Percentiles rank a stretch among this genome's conserved stretches.
These are phyloP conservation scores for Candida ascalaphidarum DNA, from an alignment of 805 yeast genomes.

Conservation along the genomic window DNA sequence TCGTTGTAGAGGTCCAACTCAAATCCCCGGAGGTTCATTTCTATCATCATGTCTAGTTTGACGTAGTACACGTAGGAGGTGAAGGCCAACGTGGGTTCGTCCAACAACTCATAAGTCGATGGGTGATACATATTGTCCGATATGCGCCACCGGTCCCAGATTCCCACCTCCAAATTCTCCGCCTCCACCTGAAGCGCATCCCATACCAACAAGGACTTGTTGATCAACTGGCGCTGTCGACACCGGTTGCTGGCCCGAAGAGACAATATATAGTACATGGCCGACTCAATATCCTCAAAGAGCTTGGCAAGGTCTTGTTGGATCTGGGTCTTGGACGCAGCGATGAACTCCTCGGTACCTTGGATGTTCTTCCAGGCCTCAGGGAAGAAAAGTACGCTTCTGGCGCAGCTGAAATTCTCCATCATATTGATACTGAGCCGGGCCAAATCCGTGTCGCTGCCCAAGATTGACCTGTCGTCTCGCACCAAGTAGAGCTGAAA, in stretches of 20 bases:
- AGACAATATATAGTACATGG: constrained; percentile 23
- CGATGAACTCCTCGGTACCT: neutral
- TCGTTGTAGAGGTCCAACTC: constrained; percentile 65
- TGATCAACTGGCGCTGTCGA: constrained; percentile 69
- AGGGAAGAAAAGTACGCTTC: constrained; percentile 18
- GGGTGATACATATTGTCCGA: constrained; percentile 23
- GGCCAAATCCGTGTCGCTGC: constrained; percentile 29
- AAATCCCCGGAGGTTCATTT: constrained; percentile 64
- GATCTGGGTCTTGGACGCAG: constrained; percentile 12
- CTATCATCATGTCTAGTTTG: constrained; percentile 65
- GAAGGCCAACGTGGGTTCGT: constrained; percentile 49
- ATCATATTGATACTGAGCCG: constrained; percentile 26
- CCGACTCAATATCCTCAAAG: constrained; percentile 35
- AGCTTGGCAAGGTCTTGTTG: constrained; percentile 5
- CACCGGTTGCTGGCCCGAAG: constrained; percentile 53
- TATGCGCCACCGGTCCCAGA: constrained; percentile 24
- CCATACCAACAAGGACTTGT: constrained; percentile 50
- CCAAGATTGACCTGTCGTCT: constrained; percentile 54
- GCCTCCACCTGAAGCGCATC: constrained; percentile 75
- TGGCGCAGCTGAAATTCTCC: constrained; percentile 32
- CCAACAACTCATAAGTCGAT: constrained; percentile 1
- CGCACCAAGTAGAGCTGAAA: constrained; percentile 55
- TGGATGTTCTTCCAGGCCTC: constrained; percentile 16
- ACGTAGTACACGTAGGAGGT: constrained; percentile 61
- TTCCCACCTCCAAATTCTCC: constrained; percentile 51